Percentiles rank a stretch among this genome's conserved stretches.
These are phyloP conservation scores for Ogataea pignaliae DNA, from an alignment of 805 yeast genomes.

Conservation along the genomic window DNA sequence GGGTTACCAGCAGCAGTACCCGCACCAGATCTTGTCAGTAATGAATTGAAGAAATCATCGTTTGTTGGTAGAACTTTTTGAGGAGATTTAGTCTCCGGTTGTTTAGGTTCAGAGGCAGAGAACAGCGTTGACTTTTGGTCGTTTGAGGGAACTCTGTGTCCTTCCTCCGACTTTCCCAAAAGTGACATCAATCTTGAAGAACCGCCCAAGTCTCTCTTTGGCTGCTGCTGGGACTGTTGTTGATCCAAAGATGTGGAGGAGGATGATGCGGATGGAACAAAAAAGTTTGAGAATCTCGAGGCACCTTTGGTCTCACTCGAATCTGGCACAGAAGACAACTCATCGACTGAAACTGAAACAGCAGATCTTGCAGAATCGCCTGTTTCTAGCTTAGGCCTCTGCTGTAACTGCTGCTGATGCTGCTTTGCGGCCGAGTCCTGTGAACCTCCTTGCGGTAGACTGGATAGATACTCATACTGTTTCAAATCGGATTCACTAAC, in stretches of 20 bases:
- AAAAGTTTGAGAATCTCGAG: constrained; percentile 25
- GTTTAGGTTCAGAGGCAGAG: background rate
- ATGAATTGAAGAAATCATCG: constrained; percentile 44
- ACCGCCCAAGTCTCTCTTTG: constrained; percentile 39
- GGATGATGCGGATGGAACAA: constrained; percentile 5
- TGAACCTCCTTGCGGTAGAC: background rate
- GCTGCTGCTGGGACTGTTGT: constrained; percentile 2
- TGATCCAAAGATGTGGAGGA: constrained; percentile 5
- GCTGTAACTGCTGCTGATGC: too few relatives aligned
- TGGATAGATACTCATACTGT: constrained; percentile 17
- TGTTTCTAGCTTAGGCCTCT: background rate
- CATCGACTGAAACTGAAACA: background rate
- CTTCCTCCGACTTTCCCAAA: constrained; percentile 4
- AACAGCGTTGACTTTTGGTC: background rate
- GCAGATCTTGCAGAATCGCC: background rate
- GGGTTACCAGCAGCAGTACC: background rate
- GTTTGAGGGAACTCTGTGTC: constrained; percentile 1
- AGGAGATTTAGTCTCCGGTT: background rate
- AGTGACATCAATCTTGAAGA: constrained; percentile 35
- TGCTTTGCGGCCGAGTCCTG: background rate
- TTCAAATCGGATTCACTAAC: constrained; percentile 25
- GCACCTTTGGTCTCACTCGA: constrained; percentile 3
- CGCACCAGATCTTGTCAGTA: constrained; percentile 32
- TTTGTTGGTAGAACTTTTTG: constrained; percentile 4
- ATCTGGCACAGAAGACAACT: constrained; percentile 2